Base-by-base conservation (phyloP, 2,329 filamentous ascomycete genomes). In the Fusarium abutilonis region DNA sequence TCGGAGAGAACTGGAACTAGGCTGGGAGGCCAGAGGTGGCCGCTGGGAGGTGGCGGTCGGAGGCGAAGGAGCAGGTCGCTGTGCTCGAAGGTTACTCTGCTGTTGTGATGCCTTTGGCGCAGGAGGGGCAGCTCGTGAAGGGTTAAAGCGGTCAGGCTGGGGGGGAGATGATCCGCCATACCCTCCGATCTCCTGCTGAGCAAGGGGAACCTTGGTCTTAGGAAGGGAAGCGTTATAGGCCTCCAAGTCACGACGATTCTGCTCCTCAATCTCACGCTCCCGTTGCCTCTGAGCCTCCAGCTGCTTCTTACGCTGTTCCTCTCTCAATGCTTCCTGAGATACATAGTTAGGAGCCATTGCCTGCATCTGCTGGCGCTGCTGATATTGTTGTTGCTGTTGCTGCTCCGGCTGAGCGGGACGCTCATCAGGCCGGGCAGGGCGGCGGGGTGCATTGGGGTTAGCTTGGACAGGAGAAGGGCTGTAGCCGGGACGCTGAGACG, bases 201-300 rank as follows among this genome's bases (percentile, higher is more conserved):
- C 93, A 65, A 95, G 72, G 3, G 92, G 91, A 10, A 88, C 79
- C 73, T 91, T 92, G 63, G 84, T 88, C 80, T 96, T 90, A 29
- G 93, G 94, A 57, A 97, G 79, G 21, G 91, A 92, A 32, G 92
- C 90, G 75, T 98, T 97, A 77, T 97, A 97, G 15, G 88, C 91
- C 73, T 95, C 93, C 67, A 91, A 82, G 47, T 97, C 92, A 64
- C 89, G 86, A 51, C 91, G 84, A 50, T 84, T 84, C 70, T 88
- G 86, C 68, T 92, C 89, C 63, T 87, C 85, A 2, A 82, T 79
- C 63, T 88, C 84, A 38, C 79, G 78, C 39, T 70, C 67, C 54
- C 69, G 67, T 43, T 85, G 80, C 29, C 79, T 78, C 66, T 88
- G 85, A 29, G 83, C 78, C 64, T 90, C 86, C 7, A 82, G 72